These are phyloP conservation scores for Arthrocladium fulminans DNA, from an alignment of 2,329 filamentous ascomycete genomes.

Conservation along the genomic window DNA sequence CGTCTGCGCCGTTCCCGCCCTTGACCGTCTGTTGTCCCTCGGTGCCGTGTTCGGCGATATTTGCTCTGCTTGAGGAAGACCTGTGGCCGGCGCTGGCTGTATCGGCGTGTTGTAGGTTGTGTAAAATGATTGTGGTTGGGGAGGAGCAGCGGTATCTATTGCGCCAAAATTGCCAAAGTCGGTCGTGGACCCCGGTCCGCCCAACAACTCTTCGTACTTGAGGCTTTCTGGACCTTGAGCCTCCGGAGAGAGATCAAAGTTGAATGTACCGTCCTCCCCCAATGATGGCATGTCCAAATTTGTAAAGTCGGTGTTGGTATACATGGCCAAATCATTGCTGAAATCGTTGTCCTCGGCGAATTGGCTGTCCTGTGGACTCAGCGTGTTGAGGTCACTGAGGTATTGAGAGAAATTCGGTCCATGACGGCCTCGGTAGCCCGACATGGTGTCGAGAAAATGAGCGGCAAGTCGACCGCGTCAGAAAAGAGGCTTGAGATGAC, in stretches of 20 bases:
- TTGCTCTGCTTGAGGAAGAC: constrained; percentile 9
- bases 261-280: constrained; percentile 19
- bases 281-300: constrained; percentile 53
- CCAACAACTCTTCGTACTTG: constrained; percentile 23
- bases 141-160: constrained; percentile 13
- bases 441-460: constrained; percentile 42
- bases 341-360: constrained; percentile 54
- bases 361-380: constrained; percentile 56
- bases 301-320: constrained; percentile 75
- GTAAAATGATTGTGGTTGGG: constrained; percentile 16
- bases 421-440: constrained; percentile 65
- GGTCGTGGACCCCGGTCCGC: constrained; percentile 8
- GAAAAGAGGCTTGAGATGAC: not conserved
- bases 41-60: not conserved
- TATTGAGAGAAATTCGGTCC: constrained; percentile 85
- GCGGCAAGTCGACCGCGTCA: not conserved
- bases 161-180: constrained; percentile 13
- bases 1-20: not conserved
- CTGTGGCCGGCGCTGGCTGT: constrained; percentile 18
- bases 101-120: constrained; percentile 22
- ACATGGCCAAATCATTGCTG: constrained; percentile 66
- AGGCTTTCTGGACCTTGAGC: constrained; percentile 10
- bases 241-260: constrained; percentile 16
- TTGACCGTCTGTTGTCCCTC: constrained; percentile 6
- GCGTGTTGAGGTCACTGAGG: constrained; percentile 72